Evolutionary conservation across 208 protist genomes (phyloP), one percentile per base, ranked within the genome.

Genomic region (Sergeia podlipaevii): DNA sequence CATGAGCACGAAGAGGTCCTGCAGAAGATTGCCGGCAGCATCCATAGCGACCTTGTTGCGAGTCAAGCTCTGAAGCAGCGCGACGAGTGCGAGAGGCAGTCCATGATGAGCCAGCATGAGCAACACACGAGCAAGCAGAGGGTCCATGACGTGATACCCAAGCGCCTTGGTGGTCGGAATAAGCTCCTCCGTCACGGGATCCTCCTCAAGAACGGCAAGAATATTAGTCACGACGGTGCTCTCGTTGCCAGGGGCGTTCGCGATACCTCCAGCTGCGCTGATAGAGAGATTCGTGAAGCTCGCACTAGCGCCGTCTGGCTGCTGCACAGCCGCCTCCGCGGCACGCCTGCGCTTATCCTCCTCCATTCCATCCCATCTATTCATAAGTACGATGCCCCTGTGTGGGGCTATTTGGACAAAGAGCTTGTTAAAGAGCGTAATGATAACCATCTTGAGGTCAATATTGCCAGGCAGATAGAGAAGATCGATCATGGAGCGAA

Each of bases 1-100:
- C 84, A 92, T 91, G 15, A 95, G 73, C 44, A 90, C 76, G 23
- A 91, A 77, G 4, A 95, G 26, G 55, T 92, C 77, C 55, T 95
- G 89, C 43, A 95, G 65, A 29, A 95, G 74, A 15, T 62, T 73
- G 36, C 68, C 77, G 10, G 82, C 80, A n/a, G 74, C 62, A 4
- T 73, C 43, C 20, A 78, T 66, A n/a, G 82, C 58, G 43, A 70
- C 37, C 38, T 66, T 75, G 44, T 76, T 81, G 29, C 64, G 68
- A 29, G 58, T 56, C n/a, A 59, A 37, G n/a, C 65, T 62, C 60
- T 89, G 64, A 50, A 93, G 61, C 2, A 90, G 44, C 28, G 70
- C 66, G 32, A 91, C 74, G 30, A 95, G 73, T 2, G 85, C 89
- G 21, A 89, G 73, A n/a, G 85, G 85, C 27, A 95, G 77, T 21